These are phyloP conservation scores for Boletus sp. DNA, from an alignment of 768 basidiomycete species.

Conservation along the genomic window DNA sequence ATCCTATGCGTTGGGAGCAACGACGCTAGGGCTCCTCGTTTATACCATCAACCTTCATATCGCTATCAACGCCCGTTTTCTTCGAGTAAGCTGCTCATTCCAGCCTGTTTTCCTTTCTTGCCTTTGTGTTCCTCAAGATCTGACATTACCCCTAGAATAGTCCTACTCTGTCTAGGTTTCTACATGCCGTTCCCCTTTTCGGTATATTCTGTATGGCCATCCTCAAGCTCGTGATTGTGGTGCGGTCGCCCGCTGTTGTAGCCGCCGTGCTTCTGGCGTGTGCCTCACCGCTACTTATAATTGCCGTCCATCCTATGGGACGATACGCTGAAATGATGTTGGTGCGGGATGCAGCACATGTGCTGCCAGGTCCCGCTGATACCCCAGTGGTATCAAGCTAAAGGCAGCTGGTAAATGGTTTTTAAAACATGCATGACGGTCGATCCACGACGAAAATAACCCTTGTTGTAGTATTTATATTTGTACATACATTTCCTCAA, in stretches of 20 bases:
- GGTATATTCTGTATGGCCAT: conserved; percentile 23
- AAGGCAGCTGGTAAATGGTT: background rate
- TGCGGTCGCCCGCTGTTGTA: conserved; percentile 22
- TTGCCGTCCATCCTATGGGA: conserved; percentile 5
- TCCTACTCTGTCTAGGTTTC: conserved; percentile 13
- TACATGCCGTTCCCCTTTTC: conserved; percentile 27
- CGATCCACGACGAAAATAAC: background rate
- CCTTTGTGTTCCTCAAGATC: background rate
- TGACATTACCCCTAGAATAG: conserved; percentile 6
- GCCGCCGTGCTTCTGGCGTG: conserved; percentile 22
- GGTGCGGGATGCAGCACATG: background rate
- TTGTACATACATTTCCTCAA: conserved; percentile 14
- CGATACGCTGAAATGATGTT: conserved; percentile 4
- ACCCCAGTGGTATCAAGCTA: background rate
- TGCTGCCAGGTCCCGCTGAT: background rate
- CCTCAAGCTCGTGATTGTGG: conserved; percentile 15
- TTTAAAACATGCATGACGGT: background rate
- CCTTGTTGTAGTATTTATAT: conserved; percentile 6
- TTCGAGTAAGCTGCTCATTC: conserved; percentile 14
- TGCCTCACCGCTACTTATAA: conserved; percentile 18
- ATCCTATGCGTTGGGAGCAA: conserved; percentile 14
- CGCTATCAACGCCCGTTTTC: conserved; percentile 12
- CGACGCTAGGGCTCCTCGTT: conserved; percentile 27
- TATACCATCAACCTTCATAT: conserved; percentile 32
- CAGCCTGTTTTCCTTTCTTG: background rate